phyloP scores from a whole-genome alignment of 352 stramenopile species.

The Plasmopara halstedii region DNA sequence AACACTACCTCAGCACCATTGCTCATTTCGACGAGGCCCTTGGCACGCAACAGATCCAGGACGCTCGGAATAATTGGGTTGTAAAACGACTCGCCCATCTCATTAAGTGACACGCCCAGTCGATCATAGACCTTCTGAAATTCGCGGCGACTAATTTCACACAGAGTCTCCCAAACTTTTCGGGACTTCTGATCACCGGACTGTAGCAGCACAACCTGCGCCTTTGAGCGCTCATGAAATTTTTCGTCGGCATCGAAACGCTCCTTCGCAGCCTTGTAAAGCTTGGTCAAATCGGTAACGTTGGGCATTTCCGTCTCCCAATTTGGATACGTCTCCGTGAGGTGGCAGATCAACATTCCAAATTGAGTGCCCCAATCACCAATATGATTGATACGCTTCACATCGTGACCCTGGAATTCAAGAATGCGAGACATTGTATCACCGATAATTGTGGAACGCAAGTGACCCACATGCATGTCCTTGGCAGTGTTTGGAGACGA shows the following conservation, averaged over 20 bases:
- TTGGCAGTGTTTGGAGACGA: conserved; percentile 86
- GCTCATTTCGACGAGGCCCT: conserved; percentile 86
- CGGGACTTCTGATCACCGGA: conserved; percentile 81
- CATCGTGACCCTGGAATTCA: conserved; percentile 81
- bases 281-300: conserved; percentile 94
- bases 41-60: conserved; percentile 84
- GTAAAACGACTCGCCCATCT: conserved; percentile 85
- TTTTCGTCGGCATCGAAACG: conserved; percentile 94
- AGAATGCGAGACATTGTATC: conserved; percentile 82
- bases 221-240: conserved; percentile 95
- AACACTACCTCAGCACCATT: conserved; percentile 89
- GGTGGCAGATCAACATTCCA: conserved; percentile 99
- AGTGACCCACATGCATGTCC: conserved; percentile 85
- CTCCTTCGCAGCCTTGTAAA: conserved; percentile 90
- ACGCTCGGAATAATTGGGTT: conserved; percentile 80
- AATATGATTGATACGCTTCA: conserved; percentile 81
- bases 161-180: conserved; percentile 79
- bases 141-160: conserved; percentile 76
- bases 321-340: conserved; percentile 96
- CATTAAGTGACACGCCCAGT: conserved; percentile 58
- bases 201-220: conserved; percentile 98
- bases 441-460: conserved; percentile 89
- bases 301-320: conserved; percentile 90
- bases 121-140: conserved; percentile 85
- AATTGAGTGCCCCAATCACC: conserved; percentile 93